Percentiles rank a stretch among this genome's conserved stretches.
These are phyloP conservation scores for Fusarium nisikadoi DNA, from an alignment of 2,329 filamentous ascomycete genomes.

Conservation along the genomic window DNA sequence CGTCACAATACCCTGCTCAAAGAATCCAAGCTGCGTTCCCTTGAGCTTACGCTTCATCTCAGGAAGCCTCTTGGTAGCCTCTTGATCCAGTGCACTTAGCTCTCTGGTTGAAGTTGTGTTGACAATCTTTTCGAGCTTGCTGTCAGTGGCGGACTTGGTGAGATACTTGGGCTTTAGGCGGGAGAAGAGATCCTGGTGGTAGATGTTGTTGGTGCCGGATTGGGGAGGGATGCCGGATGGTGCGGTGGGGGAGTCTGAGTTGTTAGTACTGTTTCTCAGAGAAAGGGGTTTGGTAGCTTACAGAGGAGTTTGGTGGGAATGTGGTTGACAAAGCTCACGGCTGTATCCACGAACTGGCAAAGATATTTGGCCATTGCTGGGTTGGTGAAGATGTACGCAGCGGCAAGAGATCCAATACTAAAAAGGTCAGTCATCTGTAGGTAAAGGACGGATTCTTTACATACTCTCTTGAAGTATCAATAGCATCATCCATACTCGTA, in stretches of 20 bases:
- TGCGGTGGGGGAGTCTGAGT: slow-evolving; percentile 11
- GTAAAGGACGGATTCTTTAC: accelerated
- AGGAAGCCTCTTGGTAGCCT: slow-evolving; percentile 4
- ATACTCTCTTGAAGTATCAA: slow-evolving; percentile 11
- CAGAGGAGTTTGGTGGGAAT: slow-evolving; percentile 17
- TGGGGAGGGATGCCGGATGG: slow-evolving; percentile 2
- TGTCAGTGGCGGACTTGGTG: background rate
- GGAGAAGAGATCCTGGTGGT: slow-evolving; percentile 13
- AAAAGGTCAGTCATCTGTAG: background rate
- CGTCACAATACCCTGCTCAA: slow-evolving; percentile 32
- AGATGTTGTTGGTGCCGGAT: background rate
- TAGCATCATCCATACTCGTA: slow-evolving; percentile 32
- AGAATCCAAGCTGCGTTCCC: slow-evolving; percentile 18
- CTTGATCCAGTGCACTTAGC: background rate
- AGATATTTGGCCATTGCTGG: slow-evolving; percentile 28
- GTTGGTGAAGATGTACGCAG: slow-evolving; percentile 24
- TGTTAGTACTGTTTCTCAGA: background rate
- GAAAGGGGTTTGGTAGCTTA: background rate
- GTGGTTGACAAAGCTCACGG: slow-evolving; percentile 21
- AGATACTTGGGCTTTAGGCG: slow-evolving; percentile 22
- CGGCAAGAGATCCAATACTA: slow-evolving; percentile 9
- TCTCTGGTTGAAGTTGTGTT: background rate
- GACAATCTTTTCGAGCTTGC: background rate
- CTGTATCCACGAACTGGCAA: slow-evolving; percentile 16
- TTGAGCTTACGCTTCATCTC: slow-evolving; percentile 24